Evolutionary conservation across 1,284 basidiomycete genomes (phyloP), one percentile per base, ranked within the genome.

Genomic region (Apiotrichum siamense): DNA sequence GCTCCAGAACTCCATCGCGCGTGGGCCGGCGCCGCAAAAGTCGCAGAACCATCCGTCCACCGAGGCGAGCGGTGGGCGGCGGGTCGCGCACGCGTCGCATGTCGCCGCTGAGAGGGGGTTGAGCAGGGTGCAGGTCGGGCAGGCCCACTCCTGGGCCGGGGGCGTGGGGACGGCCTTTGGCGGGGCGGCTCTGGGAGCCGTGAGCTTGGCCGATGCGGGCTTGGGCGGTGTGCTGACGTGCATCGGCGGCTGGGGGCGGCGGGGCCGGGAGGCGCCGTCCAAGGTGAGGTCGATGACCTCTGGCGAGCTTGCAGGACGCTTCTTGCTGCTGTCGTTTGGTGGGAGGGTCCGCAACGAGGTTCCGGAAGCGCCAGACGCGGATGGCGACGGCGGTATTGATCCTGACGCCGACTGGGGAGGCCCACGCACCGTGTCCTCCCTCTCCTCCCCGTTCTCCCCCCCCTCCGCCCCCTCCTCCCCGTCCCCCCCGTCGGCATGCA

Each of bases 1-100:
- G 47, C 80, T 83, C 87, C 86, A 89, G 57, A 83, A 80, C 24
- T 82, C 78, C 59, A 80, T 78, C 4, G 79, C 77, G 63, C 83
- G 83, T 31, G 79, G 81, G 21, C 66, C 70, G 65, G 83, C 79
- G 15, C 82, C 81, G 55, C 88, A 90, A n/a, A 75, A 74, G 15
- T 77, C 69, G 65, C 88, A 90, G 18, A 75, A 76, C 87, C 87
- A 90, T 3, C 79, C 79, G 18, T 72, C 68, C 12, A 64, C 54
- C 15, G 57, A 49, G 5, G 38, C 36, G 7, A 35, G 48, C 40
- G 33, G 24, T 0, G 84, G 83, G 33, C 80, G 80, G 23, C 72
- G 69, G 2, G 78, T 67, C 13, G 75, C 61, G 64, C 88, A 91
- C 3, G 81, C 83, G 5, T 80, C 79, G 63, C 87, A 90, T 33